These are phyloP conservation scores for Pleurotus djamor DNA, from an alignment of 768 basidiomycete genomes.

Conservation along the genomic window DNA sequence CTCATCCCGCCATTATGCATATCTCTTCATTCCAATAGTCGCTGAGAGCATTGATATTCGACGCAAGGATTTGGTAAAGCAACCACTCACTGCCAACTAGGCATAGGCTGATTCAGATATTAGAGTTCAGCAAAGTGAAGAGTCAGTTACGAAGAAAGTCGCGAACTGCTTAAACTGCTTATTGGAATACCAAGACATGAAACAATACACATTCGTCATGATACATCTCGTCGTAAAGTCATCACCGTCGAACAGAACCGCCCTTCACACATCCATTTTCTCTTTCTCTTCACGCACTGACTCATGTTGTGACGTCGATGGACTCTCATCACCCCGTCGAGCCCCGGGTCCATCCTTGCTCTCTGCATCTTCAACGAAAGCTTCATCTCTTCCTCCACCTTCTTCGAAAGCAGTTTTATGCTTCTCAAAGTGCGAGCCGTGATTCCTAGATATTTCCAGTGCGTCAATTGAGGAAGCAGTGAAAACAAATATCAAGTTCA, in stretches of 20 bases:
- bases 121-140: too few species aligned
- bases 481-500: constrained; percentile 8
- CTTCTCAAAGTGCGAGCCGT: constrained; percentile 82
- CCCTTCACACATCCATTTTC: neutral
- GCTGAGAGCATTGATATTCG: too few species aligned
- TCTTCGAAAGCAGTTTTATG: constrained; percentile 78
- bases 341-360: neutral
- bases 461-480: neutral
- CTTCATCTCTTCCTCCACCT: constrained; percentile 56
- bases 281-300: constrained; percentile 9
- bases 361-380: constrained; percentile 22
- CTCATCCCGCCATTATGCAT: too few species aligned
- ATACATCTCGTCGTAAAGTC: neutral
- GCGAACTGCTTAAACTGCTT: too few species aligned
- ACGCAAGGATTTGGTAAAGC: too few species aligned
- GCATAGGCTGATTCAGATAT: too few species aligned
- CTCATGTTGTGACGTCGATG: neutral
- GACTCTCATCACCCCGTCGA: neutral
- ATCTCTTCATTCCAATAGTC: too few species aligned
- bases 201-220: neutral
- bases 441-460: constrained; percentile 42
- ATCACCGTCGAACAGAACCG: neutral
- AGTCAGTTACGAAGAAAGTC: too few species aligned
- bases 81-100: too few species aligned
- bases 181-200: too few species aligned